A percentile compares a stretch with the other conserved stretches of the same genome.
phyloP scores from a whole-genome alignment of 169 alveolate genomes.

The Pseudocohnilembus persalinus region DNA sequence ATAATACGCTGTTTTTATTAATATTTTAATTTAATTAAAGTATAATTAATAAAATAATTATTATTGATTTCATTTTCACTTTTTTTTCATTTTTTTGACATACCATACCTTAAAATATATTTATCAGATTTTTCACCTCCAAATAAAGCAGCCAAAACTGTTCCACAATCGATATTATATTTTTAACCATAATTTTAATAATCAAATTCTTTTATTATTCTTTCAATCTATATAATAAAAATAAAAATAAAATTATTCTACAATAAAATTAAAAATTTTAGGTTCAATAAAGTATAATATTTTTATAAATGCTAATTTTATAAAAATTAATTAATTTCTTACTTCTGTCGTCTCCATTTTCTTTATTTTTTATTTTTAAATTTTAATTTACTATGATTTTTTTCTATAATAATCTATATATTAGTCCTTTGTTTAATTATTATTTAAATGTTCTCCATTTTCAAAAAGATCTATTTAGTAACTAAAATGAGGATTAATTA shows the following conservation, averaged over 20 bases:
- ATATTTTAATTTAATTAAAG: no score
- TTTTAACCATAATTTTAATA: background rate
- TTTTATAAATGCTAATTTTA: background rate
- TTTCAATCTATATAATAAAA: background rate
- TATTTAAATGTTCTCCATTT: background rate
- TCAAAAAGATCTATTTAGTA: background rate
- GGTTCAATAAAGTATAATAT: no score
- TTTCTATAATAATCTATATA: background rate
- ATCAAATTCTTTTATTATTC: background rate
- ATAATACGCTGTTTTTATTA: background rate
- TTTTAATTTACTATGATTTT: no score
- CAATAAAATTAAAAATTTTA: no score
- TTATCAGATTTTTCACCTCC: background rate
- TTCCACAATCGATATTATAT: background rate
- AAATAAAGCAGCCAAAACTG: background rate
- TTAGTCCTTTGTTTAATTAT: background rate
- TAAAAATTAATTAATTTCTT: no score
- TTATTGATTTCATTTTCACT: background rate
- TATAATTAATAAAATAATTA: no score
- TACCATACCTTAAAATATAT: background rate
- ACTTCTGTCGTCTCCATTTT: background rate
- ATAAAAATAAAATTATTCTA: no score
- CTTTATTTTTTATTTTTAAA: background rate
- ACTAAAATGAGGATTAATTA: background rate
- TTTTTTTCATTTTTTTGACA: background rate